Percentiles rank a stretch among this genome's conserved stretches.
Conservation (phyloP, 768 basidiomycete species). For the Suillus cothurnatus region DNA sequence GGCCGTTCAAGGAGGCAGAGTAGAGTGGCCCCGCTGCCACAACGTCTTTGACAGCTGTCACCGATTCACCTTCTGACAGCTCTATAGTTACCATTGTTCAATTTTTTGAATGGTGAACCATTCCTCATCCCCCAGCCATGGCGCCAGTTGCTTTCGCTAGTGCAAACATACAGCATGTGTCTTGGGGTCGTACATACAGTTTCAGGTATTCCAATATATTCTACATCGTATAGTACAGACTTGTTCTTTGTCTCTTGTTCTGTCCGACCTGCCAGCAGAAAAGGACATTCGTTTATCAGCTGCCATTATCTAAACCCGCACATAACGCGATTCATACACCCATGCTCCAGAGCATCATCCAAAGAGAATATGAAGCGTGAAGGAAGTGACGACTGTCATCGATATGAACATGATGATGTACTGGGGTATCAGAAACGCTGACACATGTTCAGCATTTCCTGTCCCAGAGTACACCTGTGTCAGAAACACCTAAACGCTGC, state of each 20-base stretch:
- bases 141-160: not conserved
- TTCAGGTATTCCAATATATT: not conserved
- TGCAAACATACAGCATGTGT: not conserved
- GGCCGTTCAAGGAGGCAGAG: not conserved
- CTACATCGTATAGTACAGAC: not conserved
- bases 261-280: not conserved
- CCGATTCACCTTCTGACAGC: not conserved
- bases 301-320: not conserved
- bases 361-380: conserved; percentile 39
- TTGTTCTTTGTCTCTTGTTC: not conserved
- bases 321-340: not conserved
- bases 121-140: not conserved
- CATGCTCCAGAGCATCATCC: conserved; percentile 13
- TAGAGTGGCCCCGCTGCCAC: not conserved
- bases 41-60: not conserved
- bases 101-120: not conserved
- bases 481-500: conserved; percentile 49
- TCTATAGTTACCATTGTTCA: not conserved
- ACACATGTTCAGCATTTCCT: conserved; percentile 61
- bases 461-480: conserved; percentile 70
- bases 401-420: conserved; percentile 43
- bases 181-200: not conserved
- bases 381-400: conserved; percentile 41
- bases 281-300: not conserved
- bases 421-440: conserved; percentile 65